Conservation (phyloP, 805 yeast genomes). For the Barnettozyma botsteinii region DNA sequence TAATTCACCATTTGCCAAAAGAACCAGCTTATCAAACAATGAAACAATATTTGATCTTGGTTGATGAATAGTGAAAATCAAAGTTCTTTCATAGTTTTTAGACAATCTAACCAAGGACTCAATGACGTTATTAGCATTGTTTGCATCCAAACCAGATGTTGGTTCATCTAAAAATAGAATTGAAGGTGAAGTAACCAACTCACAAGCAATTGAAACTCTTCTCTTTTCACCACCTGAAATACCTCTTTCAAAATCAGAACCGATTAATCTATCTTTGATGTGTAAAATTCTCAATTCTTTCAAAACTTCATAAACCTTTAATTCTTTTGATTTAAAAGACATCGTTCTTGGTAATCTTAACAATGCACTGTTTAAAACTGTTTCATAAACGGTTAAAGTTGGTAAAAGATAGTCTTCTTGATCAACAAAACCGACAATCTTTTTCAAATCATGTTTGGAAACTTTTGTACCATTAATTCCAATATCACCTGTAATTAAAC, state of each 20-base stretch:
- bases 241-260: slow-evolving; percentile 86
- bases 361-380: slow-evolving; percentile 87
- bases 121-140: slow-evolving; percentile 85
- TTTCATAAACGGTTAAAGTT: slow-evolving; percentile 92
- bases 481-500: slow-evolving; percentile 59
- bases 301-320: slow-evolving; percentile 79
- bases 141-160: slow-evolving; percentile 92
- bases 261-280: slow-evolving; percentile 81
- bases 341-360: slow-evolving; percentile 78
- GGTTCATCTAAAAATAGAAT: slow-evolving; percentile 86
- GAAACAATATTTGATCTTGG: slow-evolving; percentile 95
- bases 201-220: slow-evolving; percentile 91
- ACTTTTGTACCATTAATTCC: slow-evolving; percentile 65
- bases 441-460: slow-evolving; percentile 41
- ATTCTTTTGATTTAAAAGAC: slow-evolving; percentile 65
- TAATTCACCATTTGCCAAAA: slow-evolving; percentile 79
- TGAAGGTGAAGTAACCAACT: slow-evolving; percentile 82
- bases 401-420: slow-evolving; percentile 91
- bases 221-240: slow-evolving; percentile 91
- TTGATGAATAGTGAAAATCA: slow-evolving; percentile 92
- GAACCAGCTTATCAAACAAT: slow-evolving; percentile 72
- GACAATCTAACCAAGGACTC: slow-evolving; percentile 80
- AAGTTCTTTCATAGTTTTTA: slow-evolving; percentile 74
- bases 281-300: slow-evolving; percentile 77
- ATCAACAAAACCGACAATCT: slow-evolving; percentile 88